Percentiles rank a stretch among this genome's conserved stretches.
Evolutionary conservation across 768 basidiomycete genomes (phyloP).

Genomic region (Gloeophyllum trabeum): DNA sequence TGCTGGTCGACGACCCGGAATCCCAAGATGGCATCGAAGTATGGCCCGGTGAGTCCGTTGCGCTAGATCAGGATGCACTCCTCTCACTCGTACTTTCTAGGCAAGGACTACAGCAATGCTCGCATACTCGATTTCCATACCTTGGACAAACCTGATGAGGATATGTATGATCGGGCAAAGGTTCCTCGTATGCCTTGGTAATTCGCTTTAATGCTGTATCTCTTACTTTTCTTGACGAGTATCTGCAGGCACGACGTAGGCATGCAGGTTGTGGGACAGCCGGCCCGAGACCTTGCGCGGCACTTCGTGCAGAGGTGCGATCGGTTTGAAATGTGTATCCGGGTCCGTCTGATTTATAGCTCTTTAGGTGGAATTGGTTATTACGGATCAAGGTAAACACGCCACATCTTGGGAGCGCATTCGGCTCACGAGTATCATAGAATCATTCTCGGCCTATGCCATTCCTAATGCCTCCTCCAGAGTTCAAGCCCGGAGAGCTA

Average conservation of each 20-base stretch:
- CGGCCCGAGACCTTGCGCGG: slow-evolving; percentile 85
- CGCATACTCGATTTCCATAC: slow-evolving; percentile 78
- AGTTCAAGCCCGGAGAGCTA: slow-evolving; percentile 78
- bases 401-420: too few species aligned
- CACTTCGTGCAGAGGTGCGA: slow-evolving; percentile 81
- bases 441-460: slow-evolving; percentile 92
- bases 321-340: background rate
- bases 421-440: slow-evolving; percentile 24
- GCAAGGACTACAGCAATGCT: slow-evolving; percentile 93
- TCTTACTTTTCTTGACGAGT: background rate
- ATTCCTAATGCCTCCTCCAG: slow-evolving; percentile 86
- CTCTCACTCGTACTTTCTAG: slow-evolving; percentile 25
- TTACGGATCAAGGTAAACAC: slow-evolving; percentile 73
- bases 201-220: slow-evolving; percentile 11
- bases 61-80: too few species aligned
- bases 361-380: slow-evolving; percentile 81
- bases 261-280: slow-evolving; percentile 93
- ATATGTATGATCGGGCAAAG: slow-evolving; percentile 89
- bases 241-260: slow-evolving; percentile 85
- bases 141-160: slow-evolving; percentile 83
- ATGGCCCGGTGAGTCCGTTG: slow-evolving; percentile 64
- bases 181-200: slow-evolving; percentile 96
- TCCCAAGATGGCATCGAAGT: slow-evolving; percentile 50
- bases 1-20: slow-evolving; percentile 78
- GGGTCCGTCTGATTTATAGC: background rate